Base-by-base conservation (phyloP, 1,284 basidiomycete genomes). In the Leucoagaricus sp. region DNA sequence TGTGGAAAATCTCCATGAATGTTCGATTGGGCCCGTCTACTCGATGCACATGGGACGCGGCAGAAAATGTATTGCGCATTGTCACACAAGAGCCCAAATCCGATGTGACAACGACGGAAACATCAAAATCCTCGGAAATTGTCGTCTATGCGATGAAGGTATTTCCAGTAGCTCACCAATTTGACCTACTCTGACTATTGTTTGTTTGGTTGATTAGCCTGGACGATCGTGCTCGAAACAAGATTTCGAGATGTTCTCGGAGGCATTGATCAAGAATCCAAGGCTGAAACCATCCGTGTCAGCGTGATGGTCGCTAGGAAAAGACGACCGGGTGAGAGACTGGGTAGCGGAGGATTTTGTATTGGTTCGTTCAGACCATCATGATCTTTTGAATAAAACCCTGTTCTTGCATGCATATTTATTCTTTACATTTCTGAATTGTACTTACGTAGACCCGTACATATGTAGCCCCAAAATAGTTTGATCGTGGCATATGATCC, bases 1-100 rank as follows among this genome's bases (percentile, higher is more conserved):
- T 87, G 29, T 82, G 83, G 74, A 82, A 87, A 63, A 82, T 86
- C 2, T 81, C 84, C 1, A 84, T 87, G 83, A 86, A 86, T 64
- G 73, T 84, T 33, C 78, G 78, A 17, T 64, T 87, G 49, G 70
- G 73, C 33, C 72, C 81, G 6, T 67, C 78, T 4, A 74, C 87
- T 34, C 78, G 82, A 26, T 85, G 82, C 60, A 75, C 79, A 19
- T 86, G 77, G 64, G 82, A 86, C 59, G 68, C 73, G 26, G 75
- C 78, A 42, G 84, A 87, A 58, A 75, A 75, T 53, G 74, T 80
- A 9, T 68, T 87, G 41, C 80, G 84, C 21, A 65, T 87, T 3
- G 73, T 81, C n/a, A 63, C 82, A 54, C 82, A 80, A 63, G 84
- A 86, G 65, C 65, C 15, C 59, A 72, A 36, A 52, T 19, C 17